Conservation (phyloP, 179 eudicot genomes). For the Drosera spatulata region DNA sequence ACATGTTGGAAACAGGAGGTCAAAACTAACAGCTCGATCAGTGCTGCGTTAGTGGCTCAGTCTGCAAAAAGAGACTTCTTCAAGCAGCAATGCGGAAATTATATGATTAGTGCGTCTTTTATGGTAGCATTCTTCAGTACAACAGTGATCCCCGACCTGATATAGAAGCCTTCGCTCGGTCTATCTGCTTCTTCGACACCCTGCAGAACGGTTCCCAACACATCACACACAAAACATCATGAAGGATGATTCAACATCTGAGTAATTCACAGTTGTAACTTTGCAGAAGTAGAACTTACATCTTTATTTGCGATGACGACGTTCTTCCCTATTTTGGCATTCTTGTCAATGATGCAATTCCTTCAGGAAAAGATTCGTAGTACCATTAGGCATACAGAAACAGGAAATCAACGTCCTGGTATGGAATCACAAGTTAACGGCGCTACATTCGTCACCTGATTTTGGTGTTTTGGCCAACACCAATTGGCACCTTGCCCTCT, state of each 20-base stretch:
- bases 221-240: background rate
- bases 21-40: too few species aligned
- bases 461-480: slow-evolving; percentile 61
- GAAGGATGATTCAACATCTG: background rate
- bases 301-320: slow-evolving; percentile 57
- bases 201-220: slow-evolving; percentile 25
- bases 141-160: slow-evolving; percentile 73
- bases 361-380: slow-evolving; percentile 12
- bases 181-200: slow-evolving; percentile 76
- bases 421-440: too few species aligned
- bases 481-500: slow-evolving; percentile 61
- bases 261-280: background rate
- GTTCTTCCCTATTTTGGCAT: slow-evolving; percentile 54
- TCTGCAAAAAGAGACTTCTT: too few species aligned
- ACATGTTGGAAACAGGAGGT: too few species aligned
- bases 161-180: slow-evolving; percentile 72
- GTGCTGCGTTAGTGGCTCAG: too few species aligned
- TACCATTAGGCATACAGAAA: background rate
- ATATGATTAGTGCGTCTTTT: slow-evolving; percentile 51
- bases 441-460: slow-evolving; percentile 28
- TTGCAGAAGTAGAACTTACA: slow-evolving; percentile 22
- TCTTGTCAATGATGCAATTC: slow-evolving; percentile 77
- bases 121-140: slow-evolving; percentile 71
- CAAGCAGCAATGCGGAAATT: too few species aligned
- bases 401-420: too few species aligned